Evolutionary conservation across 495 filamentous ascomycete species (phyloP), one percentile per base, ranked within the genome.

Genomic region (Talaromyces borbonicus): DNA sequence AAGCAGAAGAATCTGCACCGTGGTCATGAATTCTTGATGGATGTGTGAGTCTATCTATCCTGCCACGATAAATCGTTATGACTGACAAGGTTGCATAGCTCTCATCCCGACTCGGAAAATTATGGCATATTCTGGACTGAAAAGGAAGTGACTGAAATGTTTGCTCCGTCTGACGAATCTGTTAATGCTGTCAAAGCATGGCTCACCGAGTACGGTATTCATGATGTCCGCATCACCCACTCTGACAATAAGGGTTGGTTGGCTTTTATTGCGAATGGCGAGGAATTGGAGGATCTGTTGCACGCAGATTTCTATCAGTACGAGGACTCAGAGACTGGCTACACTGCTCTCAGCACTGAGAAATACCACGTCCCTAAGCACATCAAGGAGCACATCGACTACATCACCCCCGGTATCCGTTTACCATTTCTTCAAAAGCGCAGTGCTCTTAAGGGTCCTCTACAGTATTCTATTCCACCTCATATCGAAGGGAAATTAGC

Each of bases 231-330:
- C 4, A 61, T 79, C 43, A 60, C 61, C 3, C 67, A 62, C 31
- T 73, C 73, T 1, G 56, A 57, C 24, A 71, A 68, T 11, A 63
- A 69, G 32, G 71, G 71, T 41, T 80, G 76, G 76, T 51, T 80
- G 22, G 62, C 71, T 8, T 76, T 79, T 47, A 63, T 78, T 25
- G 71, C 70, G 12, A 64, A 68, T 14, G 69, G 68, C 1, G 51
- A 57, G 5, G 75, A 79, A 49, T 62, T 73, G 1, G 77, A 81
- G 53, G 57, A 58, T 12, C 67, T 83, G 20, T 65, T 83, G 29
- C 63, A 72, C 43, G 75, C 79, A 4, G 62, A 80, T 48, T 83
- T 79, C 52, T 69, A 74, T 49, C 14, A 76, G 23, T 80, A 80
- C 51, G 60, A 69, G 26, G 73, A 81, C 48, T 25, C 45, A 12